Evolutionary conservation across 2,329 filamentous ascomycete species (phyloP).

Genomic region (Curvularia lunata): DNA sequence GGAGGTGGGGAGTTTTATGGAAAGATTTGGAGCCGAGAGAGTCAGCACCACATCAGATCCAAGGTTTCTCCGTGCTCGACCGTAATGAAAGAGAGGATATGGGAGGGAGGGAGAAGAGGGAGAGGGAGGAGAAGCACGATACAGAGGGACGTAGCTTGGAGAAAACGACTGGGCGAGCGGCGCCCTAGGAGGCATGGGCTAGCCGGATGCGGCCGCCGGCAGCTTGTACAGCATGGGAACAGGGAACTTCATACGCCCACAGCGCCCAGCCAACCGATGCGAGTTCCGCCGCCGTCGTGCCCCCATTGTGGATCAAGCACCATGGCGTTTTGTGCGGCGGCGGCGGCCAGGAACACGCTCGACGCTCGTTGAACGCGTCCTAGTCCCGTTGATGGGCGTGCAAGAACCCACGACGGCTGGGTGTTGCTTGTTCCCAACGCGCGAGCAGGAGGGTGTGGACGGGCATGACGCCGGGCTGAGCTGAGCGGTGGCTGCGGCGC

Average conservation of each 20-base stretch:
- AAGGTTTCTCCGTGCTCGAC: conserved; percentile 48
- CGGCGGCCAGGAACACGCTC: conserved; percentile 42
- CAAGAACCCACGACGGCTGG: no score
- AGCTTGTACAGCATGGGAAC: conserved; percentile 43
- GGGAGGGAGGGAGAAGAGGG: conserved; percentile 36
- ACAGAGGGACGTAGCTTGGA: conserved; percentile 45
- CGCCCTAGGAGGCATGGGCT: conserved; percentile 36
- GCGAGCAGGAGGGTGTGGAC: background rate
- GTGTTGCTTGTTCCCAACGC: conserved; percentile 15
- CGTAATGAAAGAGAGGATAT: conserved; percentile 41
- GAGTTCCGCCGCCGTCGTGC: conserved; percentile 19
- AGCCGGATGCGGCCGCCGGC: conserved; percentile 27
- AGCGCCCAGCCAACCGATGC: conserved; percentile 23
- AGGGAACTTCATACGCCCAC: conserved; percentile 27
- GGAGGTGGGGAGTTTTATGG: conserved; percentile 46
- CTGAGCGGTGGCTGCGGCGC: conserved; percentile 22
- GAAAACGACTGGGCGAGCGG: conserved; percentile 46
- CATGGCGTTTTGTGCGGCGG: conserved; percentile 36
- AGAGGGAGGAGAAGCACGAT: conserved; percentile 37
- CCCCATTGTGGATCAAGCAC: conserved; percentile 30
- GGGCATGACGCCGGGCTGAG: conserved; percentile 14
- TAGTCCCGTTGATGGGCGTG: conserved; percentile 22
- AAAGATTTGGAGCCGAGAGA: conserved; percentile 41
- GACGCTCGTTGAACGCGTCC: conserved; percentile 31
- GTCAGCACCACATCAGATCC: conserved; percentile 49